Base-by-base conservation (phyloP, 768 basidiomycete species). In the Suillus tomentosus region DNA sequence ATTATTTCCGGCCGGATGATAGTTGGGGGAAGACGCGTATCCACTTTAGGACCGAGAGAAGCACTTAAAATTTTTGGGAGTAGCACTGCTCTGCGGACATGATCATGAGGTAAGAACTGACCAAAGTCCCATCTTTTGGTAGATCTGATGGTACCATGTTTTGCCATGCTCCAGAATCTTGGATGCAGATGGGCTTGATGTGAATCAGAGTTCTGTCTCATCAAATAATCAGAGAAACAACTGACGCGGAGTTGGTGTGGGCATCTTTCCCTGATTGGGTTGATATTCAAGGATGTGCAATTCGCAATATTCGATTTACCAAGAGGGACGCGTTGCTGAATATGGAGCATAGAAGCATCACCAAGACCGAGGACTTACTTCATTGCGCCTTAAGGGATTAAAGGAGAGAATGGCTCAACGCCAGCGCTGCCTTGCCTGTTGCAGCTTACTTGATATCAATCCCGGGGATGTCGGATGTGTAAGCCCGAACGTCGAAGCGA, bases 131-230 rank as follows among this genome's bases (percentile, higher is more conserved):
- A 22, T 57, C 22, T 40, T 19, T 19, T 24, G 39, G 40, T 27
- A 40, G 24, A 58, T 58, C 56, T 58, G 39, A 58, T 42, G 56
- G 56, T 58, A 10, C 56, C 56, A 58, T 40, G 39, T 40, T 58
- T 24, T 40, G 56, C 39, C 56, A 58, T 58, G 24, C 17, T 42
- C 56, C 56, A 54, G 19, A 34, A 34, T 19, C 31, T 34, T 17
- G 31, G 57, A n/a, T 58, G 17, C 57, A 24, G 40, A 58, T 42
- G 57, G 11, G 37, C 24, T 17, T 34, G 5, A 19, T 31, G 31
- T 27, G 17, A 40, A 42, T 58, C 24, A 58, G 11, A 24, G 39
- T 57, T 57, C 56, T 57, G n/a, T 57, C 40, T 58, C 57, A 58
- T 58, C 40, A 42, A 58, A 40, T 58, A 31, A 58, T 17, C 11